These are phyloP conservation scores for Trichoderma atroviride DNA, from an alignment of 2,329 filamentous ascomycete species.

Conservation along the genomic window DNA sequence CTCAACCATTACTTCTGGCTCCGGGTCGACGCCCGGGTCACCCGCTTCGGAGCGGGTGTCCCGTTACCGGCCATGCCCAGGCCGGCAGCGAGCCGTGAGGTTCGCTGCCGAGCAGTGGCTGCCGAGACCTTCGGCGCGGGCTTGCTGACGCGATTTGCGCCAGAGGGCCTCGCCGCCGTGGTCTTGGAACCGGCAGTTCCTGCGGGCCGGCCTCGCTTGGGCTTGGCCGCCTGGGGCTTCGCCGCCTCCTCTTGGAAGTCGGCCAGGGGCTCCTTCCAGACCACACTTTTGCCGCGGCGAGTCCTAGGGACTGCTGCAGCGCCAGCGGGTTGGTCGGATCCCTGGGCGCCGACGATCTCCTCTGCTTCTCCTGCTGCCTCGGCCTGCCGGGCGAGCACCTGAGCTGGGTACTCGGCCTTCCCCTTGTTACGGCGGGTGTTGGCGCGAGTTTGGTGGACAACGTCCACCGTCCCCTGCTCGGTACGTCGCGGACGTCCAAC, in stretches of 20 bases:
- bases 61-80: slow-evolving; percentile 42
- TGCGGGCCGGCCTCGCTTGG: slow-evolving; percentile 33
- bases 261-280: slow-evolving; percentile 41
- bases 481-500: slow-evolving; percentile 35
- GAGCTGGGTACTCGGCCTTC: slow-evolving; percentile 40
- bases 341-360: slow-evolving; percentile 31
- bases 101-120: slow-evolving; percentile 34
- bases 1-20: slow-evolving; percentile 30
- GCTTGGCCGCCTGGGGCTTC: slow-evolving; percentile 28
- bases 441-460: slow-evolving; percentile 39
- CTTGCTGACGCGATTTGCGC: slow-evolving; percentile 38
- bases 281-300: slow-evolving; percentile 38
- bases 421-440: slow-evolving; percentile 44
- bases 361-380: slow-evolving; percentile 27
- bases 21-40: slow-evolving; percentile 38
- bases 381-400: slow-evolving; percentile 39
- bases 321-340: slow-evolving; percentile 28
- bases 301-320: slow-evolving; percentile 27
- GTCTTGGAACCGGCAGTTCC: slow-evolving; percentile 27
- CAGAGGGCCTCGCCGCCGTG: slow-evolving; percentile 29
- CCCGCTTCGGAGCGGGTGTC: slow-evolving; percentile 39
- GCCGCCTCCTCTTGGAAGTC: slow-evolving; percentile 32
- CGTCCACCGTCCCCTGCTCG: slow-evolving; percentile 40
- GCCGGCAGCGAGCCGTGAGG: slow-evolving; percentile 37
- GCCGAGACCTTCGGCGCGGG: slow-evolving; percentile 27